Evolutionary conservation across 441 rosid genomes (phyloP).

Genomic region (Gossypium davidsonii): DNA sequence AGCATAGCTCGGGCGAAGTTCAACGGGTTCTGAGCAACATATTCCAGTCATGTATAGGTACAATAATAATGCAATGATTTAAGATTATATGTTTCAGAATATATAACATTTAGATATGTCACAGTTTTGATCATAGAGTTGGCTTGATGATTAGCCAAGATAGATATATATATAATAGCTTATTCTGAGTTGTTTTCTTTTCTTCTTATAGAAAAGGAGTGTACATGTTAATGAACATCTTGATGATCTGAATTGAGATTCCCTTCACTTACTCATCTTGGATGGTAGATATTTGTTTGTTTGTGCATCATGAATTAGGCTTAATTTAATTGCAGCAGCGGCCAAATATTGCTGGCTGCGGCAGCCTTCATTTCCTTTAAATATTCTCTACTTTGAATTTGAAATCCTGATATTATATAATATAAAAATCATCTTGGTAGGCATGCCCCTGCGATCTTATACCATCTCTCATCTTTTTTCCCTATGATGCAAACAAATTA

Average conservation of each 20-base stretch:
- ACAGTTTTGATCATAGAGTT: slow-evolving; percentile 24
- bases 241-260: background rate
- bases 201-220: background rate
- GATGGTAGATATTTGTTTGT: background rate
- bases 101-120: background rate
- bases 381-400: background rate
- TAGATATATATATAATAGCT: background rate
- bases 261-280: background rate
- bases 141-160: slow-evolving; percentile 2
- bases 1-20: slow-evolving; percentile 81
- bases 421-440: too few species aligned
- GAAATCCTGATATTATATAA: too few species aligned
- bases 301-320: background rate
- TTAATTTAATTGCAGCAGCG: background rate
- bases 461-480: too few species aligned
- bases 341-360: background rate
- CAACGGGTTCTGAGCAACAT: slow-evolving; percentile 57
- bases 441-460: too few species aligned
- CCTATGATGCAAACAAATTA: too few species aligned
- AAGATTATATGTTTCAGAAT: background rate
- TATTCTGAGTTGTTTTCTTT: background rate
- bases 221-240: background rate
- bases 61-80: slow-evolving; percentile 42
- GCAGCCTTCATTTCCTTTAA: background rate
- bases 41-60: slow-evolving; percentile 69